Evolutionary conservation across 768 basidiomycete genomes (phyloP), one percentile per base, ranked within the genome.

Genomic region (Kwoniella mangroviensis): DNA sequence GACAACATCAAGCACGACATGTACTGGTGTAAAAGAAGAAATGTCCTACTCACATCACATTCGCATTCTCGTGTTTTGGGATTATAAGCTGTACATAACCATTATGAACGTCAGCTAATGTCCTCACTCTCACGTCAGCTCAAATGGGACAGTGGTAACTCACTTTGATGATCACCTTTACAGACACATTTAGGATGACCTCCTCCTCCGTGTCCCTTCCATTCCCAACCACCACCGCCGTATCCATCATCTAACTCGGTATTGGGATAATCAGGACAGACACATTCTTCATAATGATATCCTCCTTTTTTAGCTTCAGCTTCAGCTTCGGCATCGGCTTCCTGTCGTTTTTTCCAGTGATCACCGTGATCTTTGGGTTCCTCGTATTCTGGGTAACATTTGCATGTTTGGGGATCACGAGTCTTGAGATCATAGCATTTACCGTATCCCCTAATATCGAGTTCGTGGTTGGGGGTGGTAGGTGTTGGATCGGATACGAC

Each of bases 191-290:
- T 49, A 3, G 65, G 65, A 19, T 66, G 34, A 26, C 26, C 24
- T 26, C 15, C 53, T 24, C 24, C 65, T 3, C 52, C 21, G 0
- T 55, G 40, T 15, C 65, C 65, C 26, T 66, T 66, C 45, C 65
- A 56, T 45, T 58, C 43, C 54, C 55, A 66, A 4, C 40, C 42
- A 22, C 64, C 64, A 19, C 21, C 21, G 11, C 54, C 41, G 13
- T 21, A 65, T 42, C 40, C 17, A 60, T 45, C 58, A n/a, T 66
- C 56, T 21, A 66, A 11, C 6, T 66, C 42, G 43, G 65, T 66
- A 45, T 66, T 58, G 10, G 65, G 65, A 21, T 66, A 57, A 58
- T 66, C 65, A 28, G 65, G 65, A 58, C 65, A 66, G 42, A 66
- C 56, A 58, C 65, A 66, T 7, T 66, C 65, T 22, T 66, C 55